Conservation (phyloP, 495 filamentous ascomycete genomes). For the Ascodesmis nigricans region DNA sequence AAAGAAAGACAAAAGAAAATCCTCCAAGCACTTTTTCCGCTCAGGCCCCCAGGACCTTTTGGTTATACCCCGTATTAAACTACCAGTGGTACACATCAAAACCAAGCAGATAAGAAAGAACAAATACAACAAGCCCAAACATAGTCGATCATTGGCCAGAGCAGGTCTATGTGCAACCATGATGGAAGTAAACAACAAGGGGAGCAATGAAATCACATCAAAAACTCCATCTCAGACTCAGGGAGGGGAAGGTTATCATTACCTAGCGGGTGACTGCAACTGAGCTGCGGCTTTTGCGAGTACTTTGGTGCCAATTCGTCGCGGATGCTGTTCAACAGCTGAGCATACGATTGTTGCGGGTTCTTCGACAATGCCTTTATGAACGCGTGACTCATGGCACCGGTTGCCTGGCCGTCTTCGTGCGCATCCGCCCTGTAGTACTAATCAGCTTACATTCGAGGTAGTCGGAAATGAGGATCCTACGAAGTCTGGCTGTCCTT, state of each 20-base stretch:
- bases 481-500: conserved; percentile 91
- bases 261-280: conserved; percentile 92
- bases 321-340: conserved; percentile 83
- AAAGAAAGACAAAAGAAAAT: conserved; percentile 5
- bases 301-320: conserved; percentile 79
- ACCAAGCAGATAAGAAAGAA: conserved; percentile 5
- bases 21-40: conserved; percentile 4
- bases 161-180: background rate
- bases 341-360: conserved; percentile 92
- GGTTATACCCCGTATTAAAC: too few relatives aligned
- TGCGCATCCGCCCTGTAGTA: conserved; percentile 36
- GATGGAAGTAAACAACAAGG: conserved; percentile 2
- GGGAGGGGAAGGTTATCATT: conserved; percentile 22
- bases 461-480: conserved; percentile 21
- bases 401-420: conserved; percentile 65
- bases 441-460: background rate
- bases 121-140: conserved; percentile 7
- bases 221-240: conserved; percentile 19
- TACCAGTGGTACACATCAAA: conserved; percentile 1
- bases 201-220: conserved; percentile 2
- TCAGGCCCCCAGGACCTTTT: too few relatives aligned
- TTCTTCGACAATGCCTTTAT: conserved; percentile 88
- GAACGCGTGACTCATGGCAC: conserved; percentile 97
- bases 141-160: background rate
- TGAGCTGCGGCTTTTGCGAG: conserved; percentile 88